Evolutionary conservation across 2,329 filamentous ascomycete genomes (phyloP), one percentile per base, ranked within the genome.

Genomic region (Didymella exigua): DNA sequence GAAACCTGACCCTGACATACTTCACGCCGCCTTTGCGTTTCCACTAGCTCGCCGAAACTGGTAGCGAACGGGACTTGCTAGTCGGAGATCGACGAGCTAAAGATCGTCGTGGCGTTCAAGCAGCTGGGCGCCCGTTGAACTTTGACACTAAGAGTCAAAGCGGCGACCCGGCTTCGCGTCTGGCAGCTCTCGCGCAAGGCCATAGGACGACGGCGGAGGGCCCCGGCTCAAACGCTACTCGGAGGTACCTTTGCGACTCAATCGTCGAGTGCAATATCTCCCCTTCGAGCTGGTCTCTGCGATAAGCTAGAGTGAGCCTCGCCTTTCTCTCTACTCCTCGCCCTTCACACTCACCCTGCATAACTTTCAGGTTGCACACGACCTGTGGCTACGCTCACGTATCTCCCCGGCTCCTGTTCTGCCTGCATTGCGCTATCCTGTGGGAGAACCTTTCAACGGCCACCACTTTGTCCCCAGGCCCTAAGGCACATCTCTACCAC

Each of bases 41-140:
- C 51, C 49, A 50, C 61, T 67, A 69, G 67, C 49, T 61, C 58
- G 59, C 59, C 60, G 55, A 57, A 57, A 56, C 54, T 62, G 62
- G 65, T 56, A 67, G 59, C 65, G 60, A 62, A 63, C 55, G 42
- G 42, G 38, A 59, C 49, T 49, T 55, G 45, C 47, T 68, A 65
- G 67, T 61, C 57, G 65, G 57, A 63, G 58, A 64, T 59, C 61
- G 60, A 60, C 68, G 51, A 61, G 54, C 52, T 58, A 54, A 56
- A 46, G 50, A 65, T 60, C 63, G 55, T 54, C 62, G 66, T 65
- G 59, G 59, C 58, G 60, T 62, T 57, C 53, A 63, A 54, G 58
- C 57, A 66, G 63, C 63, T 63, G 67, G 49, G 64, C 66, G 61
- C 63, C 66, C 64, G 65, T 69, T 71, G 64, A 57, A 57, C 61